phyloP scores from a whole-genome alignment of 495 filamentous ascomycete genomes.

The Aspergillus ostianus region DNA sequence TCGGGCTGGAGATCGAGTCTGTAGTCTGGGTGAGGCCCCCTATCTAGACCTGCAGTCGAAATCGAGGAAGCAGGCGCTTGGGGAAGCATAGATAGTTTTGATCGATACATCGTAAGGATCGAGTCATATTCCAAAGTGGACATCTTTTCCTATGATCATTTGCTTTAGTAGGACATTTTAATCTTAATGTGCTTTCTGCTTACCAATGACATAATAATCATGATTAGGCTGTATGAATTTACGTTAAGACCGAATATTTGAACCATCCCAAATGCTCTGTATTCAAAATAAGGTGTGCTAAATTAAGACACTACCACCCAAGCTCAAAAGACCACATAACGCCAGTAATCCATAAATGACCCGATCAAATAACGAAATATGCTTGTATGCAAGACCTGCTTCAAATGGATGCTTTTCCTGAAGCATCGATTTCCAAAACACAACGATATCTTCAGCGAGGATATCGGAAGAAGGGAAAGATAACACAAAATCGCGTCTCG shows the following conservation, averaged over 20 bases:
- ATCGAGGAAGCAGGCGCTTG: slow-evolving; percentile 28
- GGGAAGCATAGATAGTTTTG: background rate
- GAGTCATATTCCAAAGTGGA: background rate
- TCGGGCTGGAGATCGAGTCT: slow-evolving; percentile 56
- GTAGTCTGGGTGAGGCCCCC: slow-evolving; percentile 63
- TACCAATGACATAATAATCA: too few species aligned
- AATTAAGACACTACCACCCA: background rate
- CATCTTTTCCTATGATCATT: too few species aligned
- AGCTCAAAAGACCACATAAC: background rate
- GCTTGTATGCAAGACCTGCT: background rate
- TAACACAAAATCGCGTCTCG: background rate
- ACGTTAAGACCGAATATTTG: too few species aligned
- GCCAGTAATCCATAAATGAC: background rate
- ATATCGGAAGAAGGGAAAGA: background rate
- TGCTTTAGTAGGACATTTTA: too few species aligned
- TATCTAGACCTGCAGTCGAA: slow-evolving; percentile 55
- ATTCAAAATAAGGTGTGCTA: background rate
- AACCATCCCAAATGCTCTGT: too few species aligned
- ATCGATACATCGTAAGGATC: background rate
- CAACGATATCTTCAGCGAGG: background rate
- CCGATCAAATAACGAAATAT: background rate
- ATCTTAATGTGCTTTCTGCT: too few species aligned
- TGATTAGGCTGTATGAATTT: too few species aligned
- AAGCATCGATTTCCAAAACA: background rate
- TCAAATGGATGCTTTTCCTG: background rate